Conservation (phyloP, 805 yeast species). For the Wickerhamomyces silvicola region DNA sequence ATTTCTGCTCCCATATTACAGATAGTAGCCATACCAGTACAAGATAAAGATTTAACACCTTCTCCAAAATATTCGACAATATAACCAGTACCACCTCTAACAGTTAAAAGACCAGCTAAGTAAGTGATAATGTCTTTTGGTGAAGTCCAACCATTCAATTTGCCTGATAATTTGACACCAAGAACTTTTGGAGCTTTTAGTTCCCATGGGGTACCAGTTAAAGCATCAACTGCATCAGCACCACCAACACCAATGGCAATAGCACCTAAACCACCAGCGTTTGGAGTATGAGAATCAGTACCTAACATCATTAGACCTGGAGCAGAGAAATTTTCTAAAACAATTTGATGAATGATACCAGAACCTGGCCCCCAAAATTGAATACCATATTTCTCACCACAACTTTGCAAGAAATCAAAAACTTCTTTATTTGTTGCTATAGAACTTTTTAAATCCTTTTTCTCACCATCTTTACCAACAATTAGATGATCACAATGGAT, state of each 20-base stretch:
- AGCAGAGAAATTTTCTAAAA: conserved; percentile 90
- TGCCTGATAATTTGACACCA: conserved; percentile 91
- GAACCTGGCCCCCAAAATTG: conserved; percentile 99
- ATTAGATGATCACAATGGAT: conserved; percentile 98
- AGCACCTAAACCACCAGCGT: conserved; percentile 98
- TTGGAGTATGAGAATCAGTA: conserved; percentile 98
- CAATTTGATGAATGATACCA: conserved; percentile 97
- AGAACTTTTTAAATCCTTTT: conserved; percentile 72
- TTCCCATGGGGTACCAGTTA: conserved; percentile 98
- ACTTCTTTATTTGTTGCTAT: conserved; percentile 88
- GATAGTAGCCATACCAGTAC: conserved; percentile 99
- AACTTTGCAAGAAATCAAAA: conserved; percentile 86
- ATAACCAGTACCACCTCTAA: conserved; percentile 96
- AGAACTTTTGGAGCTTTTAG: conserved; percentile 92
- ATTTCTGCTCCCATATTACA: conserved; percentile 99
- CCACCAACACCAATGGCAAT: conserved; percentile 99
- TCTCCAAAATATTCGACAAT: conserved; percentile 96
- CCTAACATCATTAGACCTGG: conserved; percentile 98
- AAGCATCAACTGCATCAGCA: conserved; percentile 98
- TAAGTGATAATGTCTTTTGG: conserved; percentile 95
- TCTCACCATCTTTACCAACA: conserved; percentile 93
- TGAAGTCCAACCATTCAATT: conserved; percentile 88
- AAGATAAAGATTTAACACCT: conserved; percentile 81
- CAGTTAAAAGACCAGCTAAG: conserved; percentile 88
- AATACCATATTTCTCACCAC: conserved; percentile 92